phyloP scores from a whole-genome alignment of 2,329 filamentous ascomycete genomes.

The Claviceps arundinis region DNA sequence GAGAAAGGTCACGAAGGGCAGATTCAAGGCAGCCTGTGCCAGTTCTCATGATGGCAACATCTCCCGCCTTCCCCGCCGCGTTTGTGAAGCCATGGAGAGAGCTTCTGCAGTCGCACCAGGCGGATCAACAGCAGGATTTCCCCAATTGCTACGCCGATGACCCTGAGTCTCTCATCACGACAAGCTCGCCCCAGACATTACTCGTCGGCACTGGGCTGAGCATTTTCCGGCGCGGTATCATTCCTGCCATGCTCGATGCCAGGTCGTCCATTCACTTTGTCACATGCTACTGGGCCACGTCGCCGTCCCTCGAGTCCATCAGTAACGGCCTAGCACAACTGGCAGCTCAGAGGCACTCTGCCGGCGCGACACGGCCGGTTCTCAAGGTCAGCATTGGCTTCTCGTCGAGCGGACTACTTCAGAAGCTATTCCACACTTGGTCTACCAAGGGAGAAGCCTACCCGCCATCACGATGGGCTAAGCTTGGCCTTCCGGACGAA shows the following conservation, averaged over 20 bases:
- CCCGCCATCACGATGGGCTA: constrained; percentile 42
- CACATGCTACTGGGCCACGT: constrained; percentile 72
- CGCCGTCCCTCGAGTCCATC: constrained; percentile 45
- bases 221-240: constrained; percentile 39
- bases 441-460: constrained; percentile 50
- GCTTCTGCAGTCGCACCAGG: constrained; percentile 17
- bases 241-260: constrained; percentile 48
- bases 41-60: background rate
- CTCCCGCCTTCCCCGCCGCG: constrained; percentile 19
- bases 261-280: constrained; percentile 57
- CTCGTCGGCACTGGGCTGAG: constrained; percentile 44
- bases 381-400: constrained; percentile 62
- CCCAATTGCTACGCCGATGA: constrained; percentile 34
- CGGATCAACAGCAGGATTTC: constrained; percentile 27
- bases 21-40: background rate
- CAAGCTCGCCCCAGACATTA: constrained; percentile 33
- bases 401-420: constrained; percentile 57
- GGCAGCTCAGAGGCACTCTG: constrained; percentile 29
- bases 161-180: constrained; percentile 33
- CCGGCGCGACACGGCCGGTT: constrained; percentile 10
- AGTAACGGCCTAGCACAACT: constrained; percentile 44
- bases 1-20: too few species aligned
- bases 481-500: constrained; percentile 49
- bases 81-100: constrained; percentile 27
- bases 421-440: constrained; percentile 64